phyloP scores from a whole-genome alignment of 2,329 filamentous ascomycete species.

The Trichoderma lentiforme region DNA sequence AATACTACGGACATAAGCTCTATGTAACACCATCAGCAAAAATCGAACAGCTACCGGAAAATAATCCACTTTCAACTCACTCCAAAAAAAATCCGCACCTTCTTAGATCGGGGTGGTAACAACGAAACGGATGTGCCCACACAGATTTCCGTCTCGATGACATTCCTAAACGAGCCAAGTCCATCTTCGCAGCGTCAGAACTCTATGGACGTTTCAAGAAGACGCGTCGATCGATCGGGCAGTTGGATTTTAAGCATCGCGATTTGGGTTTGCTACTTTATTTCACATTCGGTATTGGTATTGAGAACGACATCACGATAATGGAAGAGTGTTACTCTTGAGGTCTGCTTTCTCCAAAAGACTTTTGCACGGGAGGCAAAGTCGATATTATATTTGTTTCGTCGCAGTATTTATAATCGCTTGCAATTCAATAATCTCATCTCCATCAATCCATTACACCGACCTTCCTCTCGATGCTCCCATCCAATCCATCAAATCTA shows the following conservation, averaged over 20 bases:
- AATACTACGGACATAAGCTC: background rate
- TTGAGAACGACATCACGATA: background rate
- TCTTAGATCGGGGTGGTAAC: background rate
- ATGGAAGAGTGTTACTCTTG: too few relatives aligned
- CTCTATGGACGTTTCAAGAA: background rate
- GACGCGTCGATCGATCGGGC: background rate
- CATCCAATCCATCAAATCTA: background rate
- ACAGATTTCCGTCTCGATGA: background rate
- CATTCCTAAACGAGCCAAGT: conserved; percentile 14
- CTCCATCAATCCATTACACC: conserved; percentile 11
- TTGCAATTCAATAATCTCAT: background rate
- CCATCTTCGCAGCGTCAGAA: background rate
- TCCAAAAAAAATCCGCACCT: background rate
- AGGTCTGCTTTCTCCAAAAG: background rate
- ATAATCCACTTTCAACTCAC: background rate
- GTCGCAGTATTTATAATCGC: conserved; percentile 1
- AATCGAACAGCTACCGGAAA: background rate
- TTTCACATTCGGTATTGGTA: background rate
- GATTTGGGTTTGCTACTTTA: background rate
- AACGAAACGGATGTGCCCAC: background rate
- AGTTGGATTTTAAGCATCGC: background rate
- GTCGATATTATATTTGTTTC: background rate
- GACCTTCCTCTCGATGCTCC: background rate
- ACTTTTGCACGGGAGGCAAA: background rate
- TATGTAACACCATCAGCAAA: background rate